Evolutionary conservation across 164 flowering plant genomes (phyloP).

Genomic region (Stephania cephalantha): DNA sequence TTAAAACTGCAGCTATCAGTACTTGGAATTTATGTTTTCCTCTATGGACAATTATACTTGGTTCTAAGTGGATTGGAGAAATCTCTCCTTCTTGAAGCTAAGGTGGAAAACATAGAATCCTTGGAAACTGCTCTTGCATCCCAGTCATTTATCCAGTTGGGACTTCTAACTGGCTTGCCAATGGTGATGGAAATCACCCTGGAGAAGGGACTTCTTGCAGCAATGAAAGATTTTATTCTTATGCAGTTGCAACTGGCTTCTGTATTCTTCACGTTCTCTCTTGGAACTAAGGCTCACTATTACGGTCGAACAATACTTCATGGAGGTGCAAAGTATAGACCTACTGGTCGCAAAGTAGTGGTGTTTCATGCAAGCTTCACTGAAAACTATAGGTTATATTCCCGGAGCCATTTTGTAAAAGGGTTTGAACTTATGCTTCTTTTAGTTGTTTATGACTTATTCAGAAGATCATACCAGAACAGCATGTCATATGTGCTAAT

Average conservation of each 20-base stretch:
- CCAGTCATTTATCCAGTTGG: conserved; percentile 91
- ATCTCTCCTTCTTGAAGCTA: conserved; percentile 55
- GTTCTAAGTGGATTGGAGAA: conserved; percentile 87
- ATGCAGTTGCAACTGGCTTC: conserved; percentile 94
- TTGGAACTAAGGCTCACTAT: conserved; percentile 82
- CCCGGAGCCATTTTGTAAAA: conserved; percentile 94
- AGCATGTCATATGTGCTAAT: conserved; percentile 62
- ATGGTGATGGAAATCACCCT: conserved; percentile 95
- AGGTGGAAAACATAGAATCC: conserved; percentile 55
- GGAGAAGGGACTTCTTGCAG: conserved; percentile 80
- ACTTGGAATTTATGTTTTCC: conserved; percentile 80
- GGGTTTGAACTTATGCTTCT: conserved; percentile 82
- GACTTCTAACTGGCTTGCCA: conserved; percentile 86
- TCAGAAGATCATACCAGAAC: conserved; percentile 54
- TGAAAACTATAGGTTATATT: conserved; percentile 83
- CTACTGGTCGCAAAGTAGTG: conserved; percentile 88
- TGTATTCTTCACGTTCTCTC: conserved; percentile 91
- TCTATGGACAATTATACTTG: conserved; percentile 87
- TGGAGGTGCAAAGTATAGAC: conserved; percentile 94
- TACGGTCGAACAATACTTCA: conserved; percentile 88
- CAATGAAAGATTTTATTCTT: conserved; percentile 74
- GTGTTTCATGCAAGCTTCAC: conserved; percentile 83
- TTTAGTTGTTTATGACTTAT: conserved; percentile 65
- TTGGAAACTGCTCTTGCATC: conserved; percentile 89
- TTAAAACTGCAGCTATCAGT: conserved; percentile 62